Conservation (phyloP, 2,329 filamentous ascomycete species). For the Fusarium sp. region DNA sequence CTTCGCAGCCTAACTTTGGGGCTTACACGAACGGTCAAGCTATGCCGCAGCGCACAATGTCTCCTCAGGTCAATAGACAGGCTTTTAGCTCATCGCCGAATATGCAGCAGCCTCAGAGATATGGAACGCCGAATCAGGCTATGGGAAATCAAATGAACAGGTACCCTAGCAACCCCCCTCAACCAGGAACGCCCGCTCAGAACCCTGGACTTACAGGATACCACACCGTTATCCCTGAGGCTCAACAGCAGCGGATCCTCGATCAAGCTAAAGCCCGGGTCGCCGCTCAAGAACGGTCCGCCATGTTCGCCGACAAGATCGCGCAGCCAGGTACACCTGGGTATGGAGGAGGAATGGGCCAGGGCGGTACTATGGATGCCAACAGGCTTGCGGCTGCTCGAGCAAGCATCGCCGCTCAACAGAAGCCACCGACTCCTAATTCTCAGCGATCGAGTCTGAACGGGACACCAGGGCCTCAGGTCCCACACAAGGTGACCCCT, state of each 20-base stretch:
- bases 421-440: constrained; percentile 57
- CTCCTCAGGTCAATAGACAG: constrained; percentile 60
- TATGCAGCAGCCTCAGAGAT: constrained; percentile 55
- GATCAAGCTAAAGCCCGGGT: constrained; percentile 66
- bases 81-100: constrained; percentile 59
- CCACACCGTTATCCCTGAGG: constrained; percentile 65
- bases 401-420: constrained; percentile 55
- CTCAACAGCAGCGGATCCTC: constrained; percentile 65
- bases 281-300: constrained; percentile 61
- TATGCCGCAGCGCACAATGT: constrained; percentile 60
- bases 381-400: constrained; percentile 54
- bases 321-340: constrained; percentile 62
- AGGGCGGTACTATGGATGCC: constrained; percentile 50
- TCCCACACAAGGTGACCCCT: constrained; percentile 61
- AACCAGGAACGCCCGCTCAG: constrained; percentile 52
- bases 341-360: constrained; percentile 41
- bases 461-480: constrained; percentile 54
- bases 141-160: constrained; percentile 52
- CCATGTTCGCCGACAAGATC: constrained; percentile 60
- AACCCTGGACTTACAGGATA: constrained; percentile 61
- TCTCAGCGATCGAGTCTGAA: constrained; percentile 52
- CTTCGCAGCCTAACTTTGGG: constrained; percentile 56
- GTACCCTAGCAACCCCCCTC: constrained; percentile 53
- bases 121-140: constrained; percentile 51
- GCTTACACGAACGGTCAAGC: constrained; percentile 62